Conservation (phyloP, 345 rosid species). For the Tarenaya hassleriana region DNA sequence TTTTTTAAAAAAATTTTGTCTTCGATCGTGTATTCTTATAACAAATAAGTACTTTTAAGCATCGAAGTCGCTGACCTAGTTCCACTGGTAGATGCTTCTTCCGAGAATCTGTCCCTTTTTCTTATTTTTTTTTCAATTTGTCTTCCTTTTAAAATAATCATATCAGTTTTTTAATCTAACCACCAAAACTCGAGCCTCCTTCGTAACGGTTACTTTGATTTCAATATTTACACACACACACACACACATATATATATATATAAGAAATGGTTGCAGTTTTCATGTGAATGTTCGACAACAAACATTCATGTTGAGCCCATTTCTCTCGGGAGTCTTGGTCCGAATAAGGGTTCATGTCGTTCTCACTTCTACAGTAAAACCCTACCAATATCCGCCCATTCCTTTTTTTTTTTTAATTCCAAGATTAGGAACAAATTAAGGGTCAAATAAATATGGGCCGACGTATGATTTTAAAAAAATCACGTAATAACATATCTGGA, state of each 20-base stretch:
- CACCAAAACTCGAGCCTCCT: constrained; percentile 25
- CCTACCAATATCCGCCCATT: constrained; percentile 22
- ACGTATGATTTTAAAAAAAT: too few species aligned
- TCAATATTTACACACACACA: too few species aligned
- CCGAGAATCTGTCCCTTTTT: constrained; percentile 27
- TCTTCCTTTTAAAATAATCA: too few species aligned
- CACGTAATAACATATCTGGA: too few species aligned
- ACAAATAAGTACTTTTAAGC: too few species aligned
- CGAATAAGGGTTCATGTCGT: constrained; percentile 34
- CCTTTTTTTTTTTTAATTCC: background rate
- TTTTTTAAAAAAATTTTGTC: too few species aligned
- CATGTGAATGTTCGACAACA: constrained; percentile 62
- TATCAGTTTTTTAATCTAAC: constrained; percentile 15
- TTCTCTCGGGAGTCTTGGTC: constrained; percentile 40
- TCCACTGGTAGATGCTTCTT: too few species aligned
- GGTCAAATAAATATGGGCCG: too few species aligned
- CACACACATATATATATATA: too few species aligned
- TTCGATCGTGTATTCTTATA: too few species aligned
- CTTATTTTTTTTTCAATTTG: too few species aligned
- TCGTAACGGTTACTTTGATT: constrained; percentile 18
- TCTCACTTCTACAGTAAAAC: constrained; percentile 21
- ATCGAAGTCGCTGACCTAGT: constrained; percentile 33
- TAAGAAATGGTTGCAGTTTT: constrained; percentile 38
- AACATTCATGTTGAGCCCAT: constrained; percentile 61
- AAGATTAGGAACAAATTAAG: too few species aligned